phyloP scores from a whole-genome alignment of 768 basidiomycete genomes.

The Suillus tomentosus region DNA sequence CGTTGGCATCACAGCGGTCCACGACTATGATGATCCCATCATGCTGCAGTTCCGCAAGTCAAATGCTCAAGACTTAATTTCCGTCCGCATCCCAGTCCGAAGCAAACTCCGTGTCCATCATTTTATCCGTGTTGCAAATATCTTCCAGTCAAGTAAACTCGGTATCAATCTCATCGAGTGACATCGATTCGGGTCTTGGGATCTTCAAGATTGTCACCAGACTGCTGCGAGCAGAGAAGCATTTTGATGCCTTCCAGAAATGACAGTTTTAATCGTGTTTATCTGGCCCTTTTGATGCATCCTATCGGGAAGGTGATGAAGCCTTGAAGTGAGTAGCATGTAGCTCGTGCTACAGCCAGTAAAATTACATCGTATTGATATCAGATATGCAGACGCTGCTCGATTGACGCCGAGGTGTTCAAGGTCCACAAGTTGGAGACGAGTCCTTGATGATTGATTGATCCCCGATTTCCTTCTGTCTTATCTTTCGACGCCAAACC shows the following conservation, averaged over 20 bases:
- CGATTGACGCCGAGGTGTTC: not conserved
- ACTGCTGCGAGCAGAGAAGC: not conserved
- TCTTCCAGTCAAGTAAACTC: not conserved
- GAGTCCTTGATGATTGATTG: not conserved
- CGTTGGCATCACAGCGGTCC: not conserved
- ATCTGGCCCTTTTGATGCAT: not conserved
- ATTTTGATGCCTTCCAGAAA: not conserved
- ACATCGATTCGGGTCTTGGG: not conserved
- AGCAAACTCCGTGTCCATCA: not conserved
- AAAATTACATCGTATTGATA: not conserved
- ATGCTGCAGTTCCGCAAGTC: not conserved
- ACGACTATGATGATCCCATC: not conserved
- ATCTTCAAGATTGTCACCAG: not conserved
- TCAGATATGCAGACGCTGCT: not conserved
- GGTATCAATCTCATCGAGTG: not conserved
- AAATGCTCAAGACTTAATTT: not conserved
- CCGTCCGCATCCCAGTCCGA: not conserved
- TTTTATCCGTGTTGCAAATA: not conserved
- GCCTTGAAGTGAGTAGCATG: not conserved
- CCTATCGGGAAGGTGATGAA: not conserved
- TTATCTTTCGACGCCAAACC: not conserved
- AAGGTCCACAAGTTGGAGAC: not conserved
- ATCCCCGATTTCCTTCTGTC: not conserved
- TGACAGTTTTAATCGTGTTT: not conserved
- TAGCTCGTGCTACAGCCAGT: not conserved